phyloP scores from a whole-genome alignment of 2,329 filamentous ascomycete genomes.

The Pseudocercospora vitis region DNA sequence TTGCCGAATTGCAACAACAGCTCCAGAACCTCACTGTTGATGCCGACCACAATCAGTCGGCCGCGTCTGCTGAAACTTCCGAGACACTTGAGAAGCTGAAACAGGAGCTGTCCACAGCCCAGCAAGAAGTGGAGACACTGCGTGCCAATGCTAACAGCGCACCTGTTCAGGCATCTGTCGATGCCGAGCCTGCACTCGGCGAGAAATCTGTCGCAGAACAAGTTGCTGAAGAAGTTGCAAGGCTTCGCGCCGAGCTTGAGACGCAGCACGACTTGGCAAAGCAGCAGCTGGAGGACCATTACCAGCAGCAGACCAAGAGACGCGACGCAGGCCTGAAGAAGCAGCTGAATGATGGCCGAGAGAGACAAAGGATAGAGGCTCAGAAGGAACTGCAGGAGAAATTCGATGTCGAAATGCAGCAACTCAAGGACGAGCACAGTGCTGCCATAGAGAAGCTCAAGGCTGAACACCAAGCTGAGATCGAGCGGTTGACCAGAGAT shows the following conservation, averaged over 20 bases:
- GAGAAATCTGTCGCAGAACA: conserved; percentile 49
- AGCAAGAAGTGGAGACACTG: conserved; percentile 49
- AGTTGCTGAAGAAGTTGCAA: conserved; percentile 46
- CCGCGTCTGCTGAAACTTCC: conserved; percentile 18
- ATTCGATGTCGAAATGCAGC: conserved; percentile 53
- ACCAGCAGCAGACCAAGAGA: conserved; percentile 61
- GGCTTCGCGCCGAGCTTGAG: conserved; percentile 41
- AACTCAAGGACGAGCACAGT: conserved; percentile 48
- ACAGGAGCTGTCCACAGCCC: conserved; percentile 46
- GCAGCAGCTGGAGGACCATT: conserved; percentile 50
- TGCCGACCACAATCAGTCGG: not conserved
- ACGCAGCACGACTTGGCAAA: conserved; percentile 40
- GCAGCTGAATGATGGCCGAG: conserved; percentile 58
- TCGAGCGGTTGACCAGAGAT: conserved; percentile 39
- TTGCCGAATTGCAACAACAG: conserved; percentile 41
- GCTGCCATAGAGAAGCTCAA: conserved; percentile 45
- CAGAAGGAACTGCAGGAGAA: conserved; percentile 39
- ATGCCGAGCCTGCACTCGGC: conserved; percentile 27
- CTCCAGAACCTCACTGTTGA: conserved; percentile 37
- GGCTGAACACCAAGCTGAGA: conserved; percentile 40
- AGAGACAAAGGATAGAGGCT: conserved; percentile 40
- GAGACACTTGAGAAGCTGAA: conserved; percentile 40
- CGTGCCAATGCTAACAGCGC: conserved; percentile 38
- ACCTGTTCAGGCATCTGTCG: conserved; percentile 18
- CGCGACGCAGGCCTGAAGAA: conserved; percentile 68